Evolutionary conservation across 306 rosid species (phyloP).

Genomic region (Citrullus amarus): DNA sequence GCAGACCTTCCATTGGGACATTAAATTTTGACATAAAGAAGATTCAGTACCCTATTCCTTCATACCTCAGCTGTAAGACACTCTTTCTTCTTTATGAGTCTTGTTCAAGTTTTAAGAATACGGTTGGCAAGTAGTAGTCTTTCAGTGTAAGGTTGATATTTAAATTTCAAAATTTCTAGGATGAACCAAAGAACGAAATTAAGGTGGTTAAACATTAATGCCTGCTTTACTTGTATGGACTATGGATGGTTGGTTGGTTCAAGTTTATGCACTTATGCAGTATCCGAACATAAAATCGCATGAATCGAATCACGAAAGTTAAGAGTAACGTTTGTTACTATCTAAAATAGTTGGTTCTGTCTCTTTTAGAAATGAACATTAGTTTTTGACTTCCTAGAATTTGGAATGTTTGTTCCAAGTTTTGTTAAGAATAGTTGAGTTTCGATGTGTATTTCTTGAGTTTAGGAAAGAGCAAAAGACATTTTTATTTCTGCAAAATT

Average conservation of each 20-base stretch:
- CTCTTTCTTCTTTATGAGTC: background rate
- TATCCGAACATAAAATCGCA: background rate
- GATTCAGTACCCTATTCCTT: background rate
- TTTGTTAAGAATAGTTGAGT: background rate
- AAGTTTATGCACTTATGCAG: background rate
- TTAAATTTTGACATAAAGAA: slow-evolving; percentile 1
- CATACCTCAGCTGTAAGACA: background rate
- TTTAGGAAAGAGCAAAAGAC: background rate
- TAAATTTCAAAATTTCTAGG: background rate
- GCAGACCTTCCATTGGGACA: background rate
- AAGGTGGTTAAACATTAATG: background rate
- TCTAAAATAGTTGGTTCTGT: background rate
- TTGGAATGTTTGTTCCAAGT: background rate
- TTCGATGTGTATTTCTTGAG: background rate
- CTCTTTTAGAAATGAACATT: background rate
- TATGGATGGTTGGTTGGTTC: background rate
- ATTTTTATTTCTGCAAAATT: background rate
- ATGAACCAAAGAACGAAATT: background rate
- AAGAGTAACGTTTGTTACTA: background rate
- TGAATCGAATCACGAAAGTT: background rate
- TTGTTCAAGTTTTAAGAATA: background rate
- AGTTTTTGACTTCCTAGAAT: background rate
- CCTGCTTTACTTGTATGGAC: background rate
- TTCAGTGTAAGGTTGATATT: background rate
- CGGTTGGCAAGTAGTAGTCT: background rate